Evolutionary conservation across 495 filamentous ascomycete species (phyloP).

Genomic region (Trichoderma virens): DNA sequence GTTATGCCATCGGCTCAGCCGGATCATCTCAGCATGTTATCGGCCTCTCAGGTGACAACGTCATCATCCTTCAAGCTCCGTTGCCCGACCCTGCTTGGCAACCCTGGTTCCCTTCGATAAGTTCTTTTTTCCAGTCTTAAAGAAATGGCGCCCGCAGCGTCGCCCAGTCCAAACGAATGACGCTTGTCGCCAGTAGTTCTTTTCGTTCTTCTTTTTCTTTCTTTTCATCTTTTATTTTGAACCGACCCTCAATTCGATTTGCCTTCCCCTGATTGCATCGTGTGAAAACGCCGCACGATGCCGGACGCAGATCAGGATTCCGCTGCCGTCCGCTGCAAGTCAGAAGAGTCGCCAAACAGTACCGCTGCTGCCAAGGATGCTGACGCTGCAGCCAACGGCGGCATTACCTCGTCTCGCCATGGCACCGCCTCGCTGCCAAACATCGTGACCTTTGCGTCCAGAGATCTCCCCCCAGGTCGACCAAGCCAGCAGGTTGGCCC

Average conservation of each 20-base stretch:
- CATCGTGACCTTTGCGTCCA: neutral
- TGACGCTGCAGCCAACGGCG: neutral
- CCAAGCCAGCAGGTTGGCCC: neutral
- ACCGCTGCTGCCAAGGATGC: neutral
- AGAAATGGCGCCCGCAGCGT: neutral
- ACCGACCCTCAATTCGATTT: neutral
- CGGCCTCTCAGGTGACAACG: neutral
- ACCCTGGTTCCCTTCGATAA: neutral
- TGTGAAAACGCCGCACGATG: neutral
- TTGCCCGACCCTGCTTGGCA: constrained; percentile 1
- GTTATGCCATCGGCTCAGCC: constrained; percentile 8
- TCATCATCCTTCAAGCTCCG: neutral
- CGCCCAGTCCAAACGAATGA: neutral
- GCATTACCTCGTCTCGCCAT: neutral
- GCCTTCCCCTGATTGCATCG: neutral
- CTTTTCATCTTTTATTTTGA: neutral
- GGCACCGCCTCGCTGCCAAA: neutral
- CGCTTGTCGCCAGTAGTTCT: neutral
- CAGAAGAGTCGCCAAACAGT: neutral
- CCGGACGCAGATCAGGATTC: neutral
- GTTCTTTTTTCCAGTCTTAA: neutral
- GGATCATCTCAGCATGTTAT: neutral
- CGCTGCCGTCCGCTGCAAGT: neutral
- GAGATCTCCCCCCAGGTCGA: neutral
- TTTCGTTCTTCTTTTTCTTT: neutral